Evolutionary conservation across 225 moss, liverwort and hornwort genomes (phyloP).

Genomic region (Marchantia polymorpha): DNA sequence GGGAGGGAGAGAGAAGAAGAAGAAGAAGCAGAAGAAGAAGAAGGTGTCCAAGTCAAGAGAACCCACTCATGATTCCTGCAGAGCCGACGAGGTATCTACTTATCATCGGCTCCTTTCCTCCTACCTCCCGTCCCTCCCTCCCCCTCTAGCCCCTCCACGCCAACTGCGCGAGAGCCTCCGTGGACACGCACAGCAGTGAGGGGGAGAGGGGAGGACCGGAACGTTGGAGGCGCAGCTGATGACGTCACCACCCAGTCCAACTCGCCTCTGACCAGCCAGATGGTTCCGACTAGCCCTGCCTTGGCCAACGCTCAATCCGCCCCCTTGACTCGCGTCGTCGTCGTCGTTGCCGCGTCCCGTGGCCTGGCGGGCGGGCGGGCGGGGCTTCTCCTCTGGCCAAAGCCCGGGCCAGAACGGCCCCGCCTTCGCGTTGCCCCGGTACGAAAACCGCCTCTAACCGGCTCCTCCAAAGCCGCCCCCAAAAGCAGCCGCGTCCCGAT

Average conservation of each 20-base stretch:
- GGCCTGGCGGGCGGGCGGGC: too few species aligned
- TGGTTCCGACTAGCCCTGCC: background rate
- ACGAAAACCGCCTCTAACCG: background rate
- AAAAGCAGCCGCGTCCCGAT: background rate
- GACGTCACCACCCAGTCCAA: background rate
- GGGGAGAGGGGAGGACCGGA: background rate
- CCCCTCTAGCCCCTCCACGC: too few species aligned
- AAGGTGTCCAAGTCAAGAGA: slow-evolving; percentile 8
- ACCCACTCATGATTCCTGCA: slow-evolving; percentile 1
- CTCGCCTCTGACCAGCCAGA: background rate
- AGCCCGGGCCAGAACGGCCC: background rate
- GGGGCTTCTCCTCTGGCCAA: too few species aligned
- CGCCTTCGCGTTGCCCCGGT: background rate
- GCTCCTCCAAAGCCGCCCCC: background rate
- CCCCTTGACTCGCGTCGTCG: too few species aligned
- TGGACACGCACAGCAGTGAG: background rate
- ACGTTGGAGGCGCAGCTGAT: background rate
- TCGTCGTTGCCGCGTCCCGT: too few species aligned
- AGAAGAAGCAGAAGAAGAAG: background rate
- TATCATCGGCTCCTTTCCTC: background rate
- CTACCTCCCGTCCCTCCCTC: background rate
- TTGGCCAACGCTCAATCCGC: too few species aligned
- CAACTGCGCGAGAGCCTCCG: slow-evolving; percentile 18
- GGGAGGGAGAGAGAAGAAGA: background rate
- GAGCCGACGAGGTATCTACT: background rate